A percentile compares a stretch with the other conserved stretches of the same genome.
phyloP scores from a whole-genome alignment of 2,329 filamentous ascomycete species.

The Neofusicoccum umdonicola region DNA sequence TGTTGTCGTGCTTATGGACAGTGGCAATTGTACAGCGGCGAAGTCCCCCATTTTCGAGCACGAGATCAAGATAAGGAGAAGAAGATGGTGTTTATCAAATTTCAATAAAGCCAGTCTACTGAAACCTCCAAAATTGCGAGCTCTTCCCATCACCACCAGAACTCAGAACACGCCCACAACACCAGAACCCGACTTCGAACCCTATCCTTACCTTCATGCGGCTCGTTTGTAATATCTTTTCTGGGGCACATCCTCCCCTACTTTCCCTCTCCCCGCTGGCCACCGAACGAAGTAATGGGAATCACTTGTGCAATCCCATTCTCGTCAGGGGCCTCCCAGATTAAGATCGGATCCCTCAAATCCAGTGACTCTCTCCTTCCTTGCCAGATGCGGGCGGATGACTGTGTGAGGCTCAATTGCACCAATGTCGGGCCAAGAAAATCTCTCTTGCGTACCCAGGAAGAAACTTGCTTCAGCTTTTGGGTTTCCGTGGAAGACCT shows the following conservation, averaged over 20 bases:
- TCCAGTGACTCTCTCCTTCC: neutral
- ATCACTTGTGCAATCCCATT: neutral
- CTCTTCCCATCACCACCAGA: no score
- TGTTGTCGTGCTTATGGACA: no score
- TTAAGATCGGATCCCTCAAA: slow-evolving; percentile 5
- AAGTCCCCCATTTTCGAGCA: no score
- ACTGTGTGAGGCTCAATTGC: neutral
- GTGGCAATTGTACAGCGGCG: no score
- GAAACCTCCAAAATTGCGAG: no score
- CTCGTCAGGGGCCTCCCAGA: neutral
- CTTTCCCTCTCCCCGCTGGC: neutral
- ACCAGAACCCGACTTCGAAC: no score
- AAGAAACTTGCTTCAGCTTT: neutral
- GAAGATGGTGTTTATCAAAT: no score
- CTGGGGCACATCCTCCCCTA: neutral
- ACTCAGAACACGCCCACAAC: no score
- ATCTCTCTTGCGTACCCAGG: neutral
- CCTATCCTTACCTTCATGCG: no score
- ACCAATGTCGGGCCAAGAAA: neutral
- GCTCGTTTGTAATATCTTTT: neutral
- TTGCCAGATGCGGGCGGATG: neutral
- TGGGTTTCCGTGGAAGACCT: neutral
- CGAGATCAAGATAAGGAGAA: no score
- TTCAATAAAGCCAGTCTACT: no score
- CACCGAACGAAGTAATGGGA: slow-evolving; percentile 1